Conservation (phyloP, 441 rosid genomes). For the Pelargonium australe region DNA sequence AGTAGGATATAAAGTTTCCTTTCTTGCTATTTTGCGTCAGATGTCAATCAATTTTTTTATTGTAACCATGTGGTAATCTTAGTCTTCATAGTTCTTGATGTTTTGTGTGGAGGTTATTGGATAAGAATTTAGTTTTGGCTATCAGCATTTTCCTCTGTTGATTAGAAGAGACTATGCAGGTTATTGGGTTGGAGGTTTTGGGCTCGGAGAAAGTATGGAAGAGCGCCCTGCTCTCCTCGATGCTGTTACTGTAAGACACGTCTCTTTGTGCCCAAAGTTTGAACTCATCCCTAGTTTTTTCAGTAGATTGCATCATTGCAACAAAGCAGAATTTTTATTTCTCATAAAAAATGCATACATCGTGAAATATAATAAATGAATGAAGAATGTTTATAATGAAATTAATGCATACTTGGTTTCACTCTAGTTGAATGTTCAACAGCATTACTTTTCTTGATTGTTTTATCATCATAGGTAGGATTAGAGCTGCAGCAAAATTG, state of each 20-base stretch:
- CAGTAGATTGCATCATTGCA: background rate
- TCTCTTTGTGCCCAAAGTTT: background rate
- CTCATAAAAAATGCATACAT: background rate
- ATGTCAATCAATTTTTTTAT: background rate
- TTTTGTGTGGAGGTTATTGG: background rate
- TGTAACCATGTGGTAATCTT: too few relatives aligned
- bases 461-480: background rate
- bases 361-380: background rate
- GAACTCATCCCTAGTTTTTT: background rate
- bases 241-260: slow-evolving; percentile 47
- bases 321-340: background rate
- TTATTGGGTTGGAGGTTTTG: slow-evolving; percentile 79
- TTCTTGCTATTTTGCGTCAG: background rate
- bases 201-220: slow-evolving; percentile 69
- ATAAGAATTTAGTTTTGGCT: background rate
- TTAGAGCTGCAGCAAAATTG: slow-evolving; percentile 10
- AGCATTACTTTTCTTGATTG: background rate
- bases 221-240: slow-evolving; percentile 54
- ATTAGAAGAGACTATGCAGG: slow-evolving; percentile 34
- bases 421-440: background rate
- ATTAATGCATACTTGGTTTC: background rate
- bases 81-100: background rate
- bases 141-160: slow-evolving; percentile 3
- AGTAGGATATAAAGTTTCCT: background rate
- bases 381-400: background rate